Evolutionary conservation across 768 basidiomycete species (phyloP).

Genomic region (Hysterangium stoloniferum): DNA sequence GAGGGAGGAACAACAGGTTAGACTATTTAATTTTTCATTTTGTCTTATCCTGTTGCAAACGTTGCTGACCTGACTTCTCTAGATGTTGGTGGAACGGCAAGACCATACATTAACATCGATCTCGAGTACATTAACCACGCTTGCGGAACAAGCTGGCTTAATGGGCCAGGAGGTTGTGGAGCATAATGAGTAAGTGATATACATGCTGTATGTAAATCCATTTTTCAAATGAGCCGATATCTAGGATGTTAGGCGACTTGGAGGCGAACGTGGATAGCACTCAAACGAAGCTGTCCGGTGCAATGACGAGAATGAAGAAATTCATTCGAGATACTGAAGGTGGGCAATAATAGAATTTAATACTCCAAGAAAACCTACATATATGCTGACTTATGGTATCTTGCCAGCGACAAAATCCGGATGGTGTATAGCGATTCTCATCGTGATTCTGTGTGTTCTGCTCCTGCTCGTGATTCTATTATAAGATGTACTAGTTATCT

Average conservation of each 20-base stretch:
- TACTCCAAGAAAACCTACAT: neutral
- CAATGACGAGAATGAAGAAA: constrained; percentile 62
- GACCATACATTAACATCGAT: constrained; percentile 86
- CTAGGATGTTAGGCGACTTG: constrained; percentile 74
- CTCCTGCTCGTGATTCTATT: constrained; percentile 75
- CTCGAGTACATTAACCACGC: constrained; percentile 72
- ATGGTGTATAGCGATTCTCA: constrained; percentile 84
- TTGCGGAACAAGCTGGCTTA: constrained; percentile 85
- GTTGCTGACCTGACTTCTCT: no score
- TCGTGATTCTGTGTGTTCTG: constrained; percentile 68
- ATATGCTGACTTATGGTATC: constrained; percentile 1
- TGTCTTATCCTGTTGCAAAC: neutral
- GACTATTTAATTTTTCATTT: constrained; percentile 7
- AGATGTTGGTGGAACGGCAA: constrained; percentile 86
- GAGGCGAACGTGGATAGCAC: constrained; percentile 66
- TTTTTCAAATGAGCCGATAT: neutral
- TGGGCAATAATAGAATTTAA: constrained; percentile 20
- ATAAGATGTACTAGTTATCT: constrained; percentile 23
- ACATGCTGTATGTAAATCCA: constrained; percentile 2
- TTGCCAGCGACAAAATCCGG: constrained; percentile 71
- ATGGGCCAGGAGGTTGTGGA: constrained; percentile 92
- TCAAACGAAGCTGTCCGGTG: constrained; percentile 53
- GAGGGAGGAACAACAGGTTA: constrained; percentile 77
- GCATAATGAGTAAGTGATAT: constrained; percentile 70
- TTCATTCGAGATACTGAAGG: constrained; percentile 85